phyloP scores from a whole-genome alignment of 768 basidiomycete species.

The Boletus vermiculosoides region DNA sequence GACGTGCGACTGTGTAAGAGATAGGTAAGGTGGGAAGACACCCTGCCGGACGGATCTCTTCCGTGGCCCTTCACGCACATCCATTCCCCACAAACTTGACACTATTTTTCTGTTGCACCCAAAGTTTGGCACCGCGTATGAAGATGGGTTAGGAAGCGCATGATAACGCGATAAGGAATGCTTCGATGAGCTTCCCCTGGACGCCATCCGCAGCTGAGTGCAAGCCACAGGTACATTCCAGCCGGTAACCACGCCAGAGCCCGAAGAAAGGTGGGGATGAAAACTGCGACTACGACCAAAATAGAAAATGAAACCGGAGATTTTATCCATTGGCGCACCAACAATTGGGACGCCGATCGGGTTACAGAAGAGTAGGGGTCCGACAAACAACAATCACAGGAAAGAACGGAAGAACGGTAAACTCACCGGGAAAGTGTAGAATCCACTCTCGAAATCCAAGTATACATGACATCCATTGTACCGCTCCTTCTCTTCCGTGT shows the following conservation, averaged over 20 bases:
- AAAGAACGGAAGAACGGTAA: no score
- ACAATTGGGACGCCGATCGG: no score
- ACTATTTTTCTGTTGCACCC: neutral
- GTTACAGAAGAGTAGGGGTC: neutral
- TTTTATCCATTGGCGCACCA: neutral
- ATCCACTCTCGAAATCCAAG: slow-evolving; percentile 68
- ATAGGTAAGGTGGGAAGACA: neutral
- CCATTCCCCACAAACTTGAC: neutral
- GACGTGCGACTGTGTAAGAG: neutral
- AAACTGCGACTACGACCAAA: neutral
- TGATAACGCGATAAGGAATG: neutral
- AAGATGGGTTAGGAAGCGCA: neutral
- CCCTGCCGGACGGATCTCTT: slow-evolving; percentile 27
- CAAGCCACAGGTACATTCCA: neutral
- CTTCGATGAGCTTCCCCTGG: neutral
- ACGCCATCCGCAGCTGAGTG: neutral
- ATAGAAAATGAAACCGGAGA: neutral
- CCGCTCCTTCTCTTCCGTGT: slow-evolving; percentile 56
- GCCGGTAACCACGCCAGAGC: no score
- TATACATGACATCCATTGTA: slow-evolving; percentile 70
- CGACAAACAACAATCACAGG: neutral
- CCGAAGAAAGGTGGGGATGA: neutral
- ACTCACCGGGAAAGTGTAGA: slow-evolving; percentile 82
- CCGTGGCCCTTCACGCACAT: slow-evolving; percentile 8
- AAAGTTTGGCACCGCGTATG: neutral